Evolutionary conservation across 2,329 filamentous ascomycete species (phyloP).

Genomic region (Cercospora janseana): DNA sequence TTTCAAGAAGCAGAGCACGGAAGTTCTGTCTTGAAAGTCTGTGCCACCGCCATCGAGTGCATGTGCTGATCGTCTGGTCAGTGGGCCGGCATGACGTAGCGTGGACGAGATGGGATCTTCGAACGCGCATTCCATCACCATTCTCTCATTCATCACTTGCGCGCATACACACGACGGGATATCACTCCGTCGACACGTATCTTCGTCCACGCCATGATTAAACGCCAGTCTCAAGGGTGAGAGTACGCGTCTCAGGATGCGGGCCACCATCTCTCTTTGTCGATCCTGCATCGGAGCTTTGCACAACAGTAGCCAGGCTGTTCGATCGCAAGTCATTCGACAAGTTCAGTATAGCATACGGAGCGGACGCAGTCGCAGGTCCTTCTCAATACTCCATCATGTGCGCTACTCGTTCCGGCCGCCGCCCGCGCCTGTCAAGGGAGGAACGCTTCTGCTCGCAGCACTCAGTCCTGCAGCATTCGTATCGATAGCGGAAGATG

Average conservation of each 20-base stretch:
- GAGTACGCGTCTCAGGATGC: constrained; percentile 28
- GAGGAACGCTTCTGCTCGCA: constrained; percentile 40
- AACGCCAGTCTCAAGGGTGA: constrained; percentile 8
- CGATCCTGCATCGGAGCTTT: constrained; percentile 29
- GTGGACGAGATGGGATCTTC: neutral
- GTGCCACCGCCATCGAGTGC: too few relatives aligned
- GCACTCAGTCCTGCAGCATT: constrained; percentile 58
- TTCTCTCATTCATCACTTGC: neutral
- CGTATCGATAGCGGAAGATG: constrained; percentile 56
- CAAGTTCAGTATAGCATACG: constrained; percentile 34
- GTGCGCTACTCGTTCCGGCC: constrained; percentile 30
- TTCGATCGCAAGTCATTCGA: constrained; percentile 34
- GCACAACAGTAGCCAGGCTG: constrained; percentile 21
- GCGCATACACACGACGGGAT: neutral
- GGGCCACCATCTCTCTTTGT: constrained; percentile 29
- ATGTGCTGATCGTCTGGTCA: too few relatives aligned
- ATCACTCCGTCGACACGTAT: neutral
- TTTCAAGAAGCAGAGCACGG: too few relatives aligned
- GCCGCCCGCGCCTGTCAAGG: constrained; percentile 38
- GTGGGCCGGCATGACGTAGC: constrained; percentile 8
- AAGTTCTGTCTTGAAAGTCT: too few relatives aligned
- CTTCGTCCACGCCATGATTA: constrained; percentile 8
- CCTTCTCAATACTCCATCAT: constrained; percentile 30
- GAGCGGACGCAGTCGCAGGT: constrained; percentile 28
- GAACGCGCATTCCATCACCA: constrained; percentile 1